A percentile compares a stretch with the other conserved stretches of the same genome.
Conservation (phyloP, 1,284 basidiomycete species). For the Rhodotorula glutinis region DNA sequence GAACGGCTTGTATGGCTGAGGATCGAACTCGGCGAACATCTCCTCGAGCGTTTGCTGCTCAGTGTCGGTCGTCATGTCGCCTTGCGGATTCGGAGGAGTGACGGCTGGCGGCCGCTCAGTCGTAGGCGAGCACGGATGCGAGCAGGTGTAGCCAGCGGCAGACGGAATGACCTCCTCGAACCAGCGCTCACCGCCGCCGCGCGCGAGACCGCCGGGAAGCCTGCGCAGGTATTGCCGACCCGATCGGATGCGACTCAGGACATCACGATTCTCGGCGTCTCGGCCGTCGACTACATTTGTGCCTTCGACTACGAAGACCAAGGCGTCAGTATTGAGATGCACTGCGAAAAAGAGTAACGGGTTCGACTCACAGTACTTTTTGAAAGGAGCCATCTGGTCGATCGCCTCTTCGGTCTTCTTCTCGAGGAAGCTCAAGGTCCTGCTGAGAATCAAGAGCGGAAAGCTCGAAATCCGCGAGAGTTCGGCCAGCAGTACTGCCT, state of each 20-base stretch:
- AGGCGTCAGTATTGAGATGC: background rate
- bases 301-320: constrained; percentile 12
- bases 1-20: constrained; percentile 16
- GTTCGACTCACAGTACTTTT: constrained; percentile 13
- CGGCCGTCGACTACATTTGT: constrained; percentile 20
- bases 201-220: constrained; percentile 30
- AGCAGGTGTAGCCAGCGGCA: background rate
- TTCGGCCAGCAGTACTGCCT: constrained; percentile 27
- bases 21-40: constrained; percentile 24
- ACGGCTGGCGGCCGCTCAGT: too few relatives aligned
- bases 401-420: constrained; percentile 37
- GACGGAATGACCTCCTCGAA: constrained; percentile 21
- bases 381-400: constrained; percentile 30
- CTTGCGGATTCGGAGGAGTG: background rate
- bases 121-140: background rate
- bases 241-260: constrained; percentile 24
- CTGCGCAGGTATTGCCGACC: constrained; percentile 21
- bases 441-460: constrained; percentile 29
- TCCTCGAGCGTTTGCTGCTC: background rate
- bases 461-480: constrained; percentile 24
- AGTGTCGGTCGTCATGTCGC: background rate
- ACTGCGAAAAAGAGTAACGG: background rate
- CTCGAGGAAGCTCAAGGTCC: constrained; percentile 35
- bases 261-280: constrained; percentile 29
- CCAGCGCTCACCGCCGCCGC: constrained; percentile 36